Percentiles rank a stretch among this genome's conserved stretches.
Evolutionary conservation across 345 rosid genomes (phyloP).

Genomic region (Salix brachista): DNA sequence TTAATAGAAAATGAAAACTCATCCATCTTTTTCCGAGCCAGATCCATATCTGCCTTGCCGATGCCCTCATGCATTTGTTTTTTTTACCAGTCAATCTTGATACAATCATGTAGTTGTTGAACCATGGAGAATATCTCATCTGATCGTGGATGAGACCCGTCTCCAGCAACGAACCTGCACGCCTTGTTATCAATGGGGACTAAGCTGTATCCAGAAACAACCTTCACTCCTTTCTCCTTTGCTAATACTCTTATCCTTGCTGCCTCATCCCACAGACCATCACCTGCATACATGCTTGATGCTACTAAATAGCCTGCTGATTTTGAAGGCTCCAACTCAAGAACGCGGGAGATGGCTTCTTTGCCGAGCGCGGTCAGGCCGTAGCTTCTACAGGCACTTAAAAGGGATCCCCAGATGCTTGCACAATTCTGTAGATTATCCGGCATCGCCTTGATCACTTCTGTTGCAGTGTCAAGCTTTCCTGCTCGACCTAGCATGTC

Average conservation of each 20-base stretch:
- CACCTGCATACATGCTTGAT: slow-evolving; percentile 46
- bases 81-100: slow-evolving; percentile 11
- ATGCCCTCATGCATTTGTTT: too few species aligned
- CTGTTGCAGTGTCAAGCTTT: slow-evolving; percentile 41
- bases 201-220: slow-evolving; percentile 56
- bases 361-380: slow-evolving; percentile 34
- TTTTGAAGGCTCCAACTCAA: slow-evolving; percentile 51
- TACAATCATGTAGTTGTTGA: slow-evolving; percentile 35
- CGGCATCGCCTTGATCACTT: slow-evolving; percentile 49
- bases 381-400: slow-evolving; percentile 54
- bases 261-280: slow-evolving; percentile 50
- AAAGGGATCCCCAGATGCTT: slow-evolving; percentile 63
- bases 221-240: slow-evolving; percentile 43
- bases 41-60: too few species aligned
- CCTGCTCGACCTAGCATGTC: slow-evolving; percentile 79
- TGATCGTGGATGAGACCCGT: slow-evolving; percentile 27
- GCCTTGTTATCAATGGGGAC: slow-evolving; percentile 33
- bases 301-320: slow-evolving; percentile 60
- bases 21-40: too few species aligned
- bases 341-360: slow-evolving; percentile 39
- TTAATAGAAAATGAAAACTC: too few species aligned
- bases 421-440: slow-evolving; percentile 32
- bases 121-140: slow-evolving; percentile 24
- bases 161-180: slow-evolving; percentile 52
- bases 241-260: slow-evolving; percentile 48